Base-by-base conservation (phyloP, 2,329 filamentous ascomycete genomes). In the Pseudohalonectria lignicola region DNA sequence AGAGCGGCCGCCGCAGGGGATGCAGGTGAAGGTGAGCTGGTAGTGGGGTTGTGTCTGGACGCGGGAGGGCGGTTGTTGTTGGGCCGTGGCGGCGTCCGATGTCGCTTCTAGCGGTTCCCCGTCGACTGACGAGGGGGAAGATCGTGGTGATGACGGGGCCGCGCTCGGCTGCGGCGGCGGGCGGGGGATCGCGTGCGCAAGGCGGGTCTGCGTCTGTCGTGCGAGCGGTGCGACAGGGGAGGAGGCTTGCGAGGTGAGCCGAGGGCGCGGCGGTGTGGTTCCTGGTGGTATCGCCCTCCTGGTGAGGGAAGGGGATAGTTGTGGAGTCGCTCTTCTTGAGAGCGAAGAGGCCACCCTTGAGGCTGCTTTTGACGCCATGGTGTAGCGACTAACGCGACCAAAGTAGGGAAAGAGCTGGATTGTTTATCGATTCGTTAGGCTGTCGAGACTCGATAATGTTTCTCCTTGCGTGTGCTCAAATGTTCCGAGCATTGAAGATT, bases 1-100 rank as follows among this genome's bases (percentile, higher is more conserved):
- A n/a, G 86, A 93, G 41, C 88, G 81, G 26, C 74, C 65, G 33
- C 71, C 67, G 63, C 92, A 98, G 23, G 85, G 86, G 42, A 83
- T 79, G 71, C 92, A 98, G 48, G 92, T 98, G 58, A 98, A 95
- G 36, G 79, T 84, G 46, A 98, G 71, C 49, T 86, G 73, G 62
- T 96, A 98, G 41, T 84, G 76, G 2, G 86, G 86, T 48, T 76
- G 55, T 4, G 47, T 39, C 44, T 55, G 19, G 21, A 33, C 20
- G n/a, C 50, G 47, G 55, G 29, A 54, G 50, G 37, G 58, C 54
- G 45, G 48, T 53, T 32, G 47, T 36, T 5, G 49, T 50, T 18
- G 41, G 39, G 25, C 50, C 52, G 42, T 31, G 33, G 39, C 38
- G 34, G 36, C 26, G 33, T n/a, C n/a, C n/a, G n/a, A n/a, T n/a